Evolutionary conservation across 768 basidiomycete species (phyloP), one percentile per base, ranked within the genome.

Genomic region (Amanita rubescens): DNA sequence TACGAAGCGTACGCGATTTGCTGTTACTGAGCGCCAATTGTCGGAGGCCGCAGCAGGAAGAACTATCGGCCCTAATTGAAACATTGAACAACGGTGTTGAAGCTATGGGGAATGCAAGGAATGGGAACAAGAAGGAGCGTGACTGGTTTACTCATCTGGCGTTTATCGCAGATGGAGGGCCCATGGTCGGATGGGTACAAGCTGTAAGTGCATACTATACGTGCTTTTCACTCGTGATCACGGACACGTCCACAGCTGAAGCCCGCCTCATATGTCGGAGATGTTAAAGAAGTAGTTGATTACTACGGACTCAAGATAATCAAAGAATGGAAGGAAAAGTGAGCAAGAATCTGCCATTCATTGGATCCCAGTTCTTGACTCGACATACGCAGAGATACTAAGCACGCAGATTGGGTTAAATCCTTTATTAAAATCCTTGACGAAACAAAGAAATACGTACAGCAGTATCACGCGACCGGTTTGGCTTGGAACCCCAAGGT

Each of bases 271-370:
- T 86, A 78, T 58, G 74, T 97, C n/a, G 73, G 68, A 15, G 90
- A 94, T 46, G 79, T 87, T 67, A 94, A 89, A 68, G 93, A 97
- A 22, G 81, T 89, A 3, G 80, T 86, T 10, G 77, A 81, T 63
- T 99, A 91, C 71, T 98, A 92, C 66, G 85, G 84, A 1, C 91
- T 96, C 68, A 82, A 85, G 55, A 79, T 98, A 43, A 84, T 93
- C 69, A 91, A 93, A 68, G 91, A 94, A 58, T 91, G 79, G 76
- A 98, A 92, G 67, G 90, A 91, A 6, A 91, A 90, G 95, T 93
- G 55, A 54, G 87, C 57, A n/a, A 2, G 20, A 35, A 44, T 35
- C 37, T 39, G 25, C n/a, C 20, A 34, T 17, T 49, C 25, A 34
- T 25, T 27, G n/a, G 33, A n/a, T n/a, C 25, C 50, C n/a, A 39